phyloP scores from a whole-genome alignment of 805 yeast genomes.

The Metschnikowia lochheadii region DNA sequence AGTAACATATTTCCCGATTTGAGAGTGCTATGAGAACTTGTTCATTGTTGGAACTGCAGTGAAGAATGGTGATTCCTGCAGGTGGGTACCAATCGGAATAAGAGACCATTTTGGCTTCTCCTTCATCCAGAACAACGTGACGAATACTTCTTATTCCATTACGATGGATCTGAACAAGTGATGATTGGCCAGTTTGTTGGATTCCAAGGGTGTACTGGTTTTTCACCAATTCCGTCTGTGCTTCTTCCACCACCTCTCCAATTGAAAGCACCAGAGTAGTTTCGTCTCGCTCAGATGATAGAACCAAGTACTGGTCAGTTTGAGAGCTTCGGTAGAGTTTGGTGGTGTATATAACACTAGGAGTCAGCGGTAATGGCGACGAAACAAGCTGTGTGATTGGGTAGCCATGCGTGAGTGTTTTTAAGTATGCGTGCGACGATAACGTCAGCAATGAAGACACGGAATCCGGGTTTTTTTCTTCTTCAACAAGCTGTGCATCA shows the following conservation, averaged over 20 bases:
- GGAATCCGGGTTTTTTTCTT: neutral
- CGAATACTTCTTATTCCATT: constrained; percentile 60
- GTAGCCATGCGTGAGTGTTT: constrained; percentile 53
- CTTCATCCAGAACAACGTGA: constrained; percentile 13
- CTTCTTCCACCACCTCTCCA: constrained; percentile 78
- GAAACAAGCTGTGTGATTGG: constrained; percentile 60
- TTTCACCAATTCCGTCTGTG: constrained; percentile 58
- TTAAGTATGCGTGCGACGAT: constrained; percentile 44
- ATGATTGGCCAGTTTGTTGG: constrained; percentile 57
- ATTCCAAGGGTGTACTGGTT: constrained; percentile 63
- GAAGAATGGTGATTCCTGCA: constrained; percentile 58
- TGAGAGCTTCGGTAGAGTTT: constrained; percentile 41
- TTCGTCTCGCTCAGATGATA: constrained; percentile 52
- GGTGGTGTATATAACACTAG: constrained; percentile 64
- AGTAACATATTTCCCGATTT: constrained; percentile 72
- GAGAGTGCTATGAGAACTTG: constrained; percentile 74
- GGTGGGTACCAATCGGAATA: constrained; percentile 77
- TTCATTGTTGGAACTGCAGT: constrained; percentile 57
- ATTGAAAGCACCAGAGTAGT: constrained; percentile 71
- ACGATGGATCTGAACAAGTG: constrained; percentile 69
- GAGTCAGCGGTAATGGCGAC: constrained; percentile 66
- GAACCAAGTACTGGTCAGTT: constrained; percentile 59
- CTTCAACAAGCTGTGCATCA: constrained; percentile 18
- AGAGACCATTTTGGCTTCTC: neutral
- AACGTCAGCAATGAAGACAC: constrained; percentile 20